These are phyloP conservation scores for Fusarium compactum DNA, from an alignment of 2,329 filamentous ascomycete genomes.

Conservation along the genomic window DNA sequence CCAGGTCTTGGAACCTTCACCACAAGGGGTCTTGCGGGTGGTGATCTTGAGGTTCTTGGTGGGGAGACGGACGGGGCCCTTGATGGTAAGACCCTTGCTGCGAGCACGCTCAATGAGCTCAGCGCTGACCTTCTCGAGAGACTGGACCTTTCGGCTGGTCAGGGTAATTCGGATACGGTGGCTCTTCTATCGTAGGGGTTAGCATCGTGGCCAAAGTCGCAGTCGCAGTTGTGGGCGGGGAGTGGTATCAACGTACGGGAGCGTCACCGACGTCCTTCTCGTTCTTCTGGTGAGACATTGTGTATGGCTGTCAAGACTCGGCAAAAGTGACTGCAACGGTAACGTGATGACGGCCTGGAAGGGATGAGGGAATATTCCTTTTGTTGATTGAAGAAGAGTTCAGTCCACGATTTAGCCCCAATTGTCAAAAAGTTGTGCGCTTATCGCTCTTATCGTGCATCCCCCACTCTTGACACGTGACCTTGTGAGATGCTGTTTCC, in stretches of 20 bases:
- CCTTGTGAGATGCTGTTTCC: not conserved
- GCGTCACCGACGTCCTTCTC: conserved; percentile 95
- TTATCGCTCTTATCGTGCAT: conserved; percentile 29
- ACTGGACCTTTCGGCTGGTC: conserved; percentile 91
- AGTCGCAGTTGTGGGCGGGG: not conserved
- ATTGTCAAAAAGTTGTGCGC: conserved; percentile 40
- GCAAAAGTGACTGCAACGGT: conserved; percentile 70
- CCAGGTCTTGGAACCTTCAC: conserved; percentile 99
- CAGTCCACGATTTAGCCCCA: conserved; percentile 31
- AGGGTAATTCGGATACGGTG: conserved; percentile 99
- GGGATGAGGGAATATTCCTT: conserved; percentile 38
- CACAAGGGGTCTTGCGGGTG: conserved; percentile 98
- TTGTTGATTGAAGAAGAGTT: conserved; percentile 29
- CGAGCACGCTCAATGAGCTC: conserved; percentile 99
- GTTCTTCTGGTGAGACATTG: conserved; percentile 94
- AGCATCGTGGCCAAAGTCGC: conserved; percentile 17
- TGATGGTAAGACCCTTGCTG: conserved; percentile 97
- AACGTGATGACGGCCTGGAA: conserved; percentile 78
- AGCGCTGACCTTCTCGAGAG: conserved; percentile 97
- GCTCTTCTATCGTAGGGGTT: conserved; percentile 73
- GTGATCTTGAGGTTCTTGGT: conserved; percentile 97
- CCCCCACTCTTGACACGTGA: conserved; percentile 15
- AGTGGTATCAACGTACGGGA: conserved; percentile 69
- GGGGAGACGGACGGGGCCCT: conserved; percentile 97
- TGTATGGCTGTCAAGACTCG: conserved; percentile 83